phyloP scores from a whole-genome alignment of 495 filamentous ascomycete genomes.

The Tuber borchii region DNA sequence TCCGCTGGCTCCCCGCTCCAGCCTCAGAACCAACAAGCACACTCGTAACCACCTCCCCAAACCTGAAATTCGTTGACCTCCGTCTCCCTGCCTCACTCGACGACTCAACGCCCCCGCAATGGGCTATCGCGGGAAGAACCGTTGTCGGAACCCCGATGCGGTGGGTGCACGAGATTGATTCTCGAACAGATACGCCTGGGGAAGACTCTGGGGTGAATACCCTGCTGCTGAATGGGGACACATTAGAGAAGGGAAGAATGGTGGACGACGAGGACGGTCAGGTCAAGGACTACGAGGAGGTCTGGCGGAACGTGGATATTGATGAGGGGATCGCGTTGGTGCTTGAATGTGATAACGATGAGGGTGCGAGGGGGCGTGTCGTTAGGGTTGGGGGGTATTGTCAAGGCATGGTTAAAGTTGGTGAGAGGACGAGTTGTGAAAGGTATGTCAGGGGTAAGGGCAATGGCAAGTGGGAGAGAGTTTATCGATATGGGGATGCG shows the following conservation, averaged over 20 bases:
- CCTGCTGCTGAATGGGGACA: conserved; percentile 29
- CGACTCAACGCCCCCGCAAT: conserved; percentile 18
- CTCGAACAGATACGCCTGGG: conserved; percentile 16
- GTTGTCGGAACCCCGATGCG: conserved; percentile 18
- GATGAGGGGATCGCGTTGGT: conserved; percentile 18
- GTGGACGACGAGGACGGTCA: conserved; percentile 37
- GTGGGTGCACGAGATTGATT: conserved; percentile 36
- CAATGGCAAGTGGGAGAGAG: conserved; percentile 20
- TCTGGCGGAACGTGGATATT: conserved; percentile 26
- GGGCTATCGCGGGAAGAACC: conserved; percentile 33
- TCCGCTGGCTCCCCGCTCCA: conserved; percentile 33
- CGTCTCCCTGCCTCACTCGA: conserved; percentile 16
- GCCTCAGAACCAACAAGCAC: conserved; percentile 31
- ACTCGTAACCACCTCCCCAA: conserved; percentile 35
- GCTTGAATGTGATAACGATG: conserved; percentile 17
- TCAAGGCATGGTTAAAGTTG: conserved; percentile 46
- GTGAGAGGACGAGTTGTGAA: conserved; percentile 47
- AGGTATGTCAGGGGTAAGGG: conserved; percentile 51
- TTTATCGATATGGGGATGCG: conserved; percentile 19
- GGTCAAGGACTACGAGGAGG: conserved; percentile 35
- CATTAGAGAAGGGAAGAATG: conserved; percentile 37
- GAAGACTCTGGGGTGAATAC: conserved; percentile 23
- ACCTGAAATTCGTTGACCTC: conserved; percentile 33
- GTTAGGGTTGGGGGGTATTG: conserved; percentile 34
- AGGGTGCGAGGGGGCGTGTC: conserved; percentile 20